Evolutionary conservation across 1,139 yeast genomes (phyloP).

Genomic region (Lodderomyces orthopsilosis): DNA sequence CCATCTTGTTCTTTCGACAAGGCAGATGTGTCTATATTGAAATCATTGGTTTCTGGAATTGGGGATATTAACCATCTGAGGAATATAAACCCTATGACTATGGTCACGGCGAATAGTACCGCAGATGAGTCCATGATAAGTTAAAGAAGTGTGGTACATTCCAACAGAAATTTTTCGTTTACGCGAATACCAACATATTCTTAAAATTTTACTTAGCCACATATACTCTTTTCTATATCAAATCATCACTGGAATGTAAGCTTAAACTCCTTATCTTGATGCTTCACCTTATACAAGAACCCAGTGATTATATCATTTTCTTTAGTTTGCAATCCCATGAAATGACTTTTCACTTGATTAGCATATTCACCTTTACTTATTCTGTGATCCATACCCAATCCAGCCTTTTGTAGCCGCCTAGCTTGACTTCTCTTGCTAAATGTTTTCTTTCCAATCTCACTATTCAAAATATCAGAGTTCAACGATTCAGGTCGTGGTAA

Average conservation of each 20-base stretch:
- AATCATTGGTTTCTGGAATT: conserved; percentile 40
- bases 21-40: conserved; percentile 13
- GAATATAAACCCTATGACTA: conserved; percentile 52
- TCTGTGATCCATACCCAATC: conserved; percentile 21
- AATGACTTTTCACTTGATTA: conserved; percentile 58
- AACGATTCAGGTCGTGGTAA: conserved; percentile 54
- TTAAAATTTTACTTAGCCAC: neutral
- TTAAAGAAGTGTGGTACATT: neutral
- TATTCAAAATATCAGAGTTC: conserved; percentile 58
- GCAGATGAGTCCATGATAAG: conserved; percentile 54
- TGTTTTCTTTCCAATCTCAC: conserved; percentile 66
- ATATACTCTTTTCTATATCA: neutral
- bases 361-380: conserved; percentile 57
- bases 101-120: conserved; percentile 45
- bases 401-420: conserved; percentile 7
- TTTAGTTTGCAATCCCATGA: conserved; percentile 55
- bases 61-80: conserved; percentile 62
- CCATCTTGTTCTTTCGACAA: conserved; percentile 1
- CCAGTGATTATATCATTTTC: conserved; percentile 80
- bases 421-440: conserved; percentile 34
- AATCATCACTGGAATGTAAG: conserved; percentile 23
- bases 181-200: neutral
- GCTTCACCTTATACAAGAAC: conserved; percentile 71
- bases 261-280: conserved; percentile 54
- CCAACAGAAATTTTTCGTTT: neutral